Conservation (phyloP, 495 filamentous ascomycete genomes). For the Pyronema omphalodes region DNA sequence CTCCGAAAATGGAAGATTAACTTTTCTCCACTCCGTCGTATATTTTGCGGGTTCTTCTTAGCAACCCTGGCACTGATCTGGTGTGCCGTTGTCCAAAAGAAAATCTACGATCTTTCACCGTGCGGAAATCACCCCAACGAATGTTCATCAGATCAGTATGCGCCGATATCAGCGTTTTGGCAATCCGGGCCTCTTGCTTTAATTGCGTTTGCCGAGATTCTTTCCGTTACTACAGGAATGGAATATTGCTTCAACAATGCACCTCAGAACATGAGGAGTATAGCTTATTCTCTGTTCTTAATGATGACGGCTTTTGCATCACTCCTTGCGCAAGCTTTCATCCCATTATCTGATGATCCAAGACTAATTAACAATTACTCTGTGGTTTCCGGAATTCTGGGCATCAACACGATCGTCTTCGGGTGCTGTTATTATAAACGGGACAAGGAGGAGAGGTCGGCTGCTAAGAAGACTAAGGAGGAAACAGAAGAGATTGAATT, state of each 20-base stretch:
- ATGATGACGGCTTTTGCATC: slow-evolving; percentile 42
- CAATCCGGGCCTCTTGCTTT: slow-evolving; percentile 34
- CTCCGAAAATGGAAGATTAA: slow-evolving; percentile 43
- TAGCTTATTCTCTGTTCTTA: slow-evolving; percentile 49
- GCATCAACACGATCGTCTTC: background rate
- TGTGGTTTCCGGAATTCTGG: slow-evolving; percentile 20
- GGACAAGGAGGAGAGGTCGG: background rate
- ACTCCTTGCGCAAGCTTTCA: slow-evolving; percentile 37
- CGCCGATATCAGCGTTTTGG: slow-evolving; percentile 34
- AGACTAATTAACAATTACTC: slow-evolving; percentile 33
- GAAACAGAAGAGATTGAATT: too few relatives aligned
- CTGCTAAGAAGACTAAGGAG: too few relatives aligned
- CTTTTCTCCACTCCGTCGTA: slow-evolving; percentile 56
- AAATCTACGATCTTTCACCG: slow-evolving; percentile 47
- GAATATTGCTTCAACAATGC: slow-evolving; percentile 57
- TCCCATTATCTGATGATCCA: slow-evolving; percentile 43
- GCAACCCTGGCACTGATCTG: slow-evolving; percentile 44
- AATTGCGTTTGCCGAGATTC: slow-evolving; percentile 47
- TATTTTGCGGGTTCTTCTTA: slow-evolving; percentile 50
- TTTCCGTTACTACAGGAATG: slow-evolving; percentile 50
- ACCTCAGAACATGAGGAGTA: slow-evolving; percentile 46
- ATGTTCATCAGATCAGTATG: slow-evolving; percentile 1
- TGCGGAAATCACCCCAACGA: background rate
- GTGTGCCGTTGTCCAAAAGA: slow-evolving; percentile 51
- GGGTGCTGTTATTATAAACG: too few relatives aligned